phyloP scores from a whole-genome alignment of 148 eudicot genomes.

The Rhododendron ferrugineum region DNA sequence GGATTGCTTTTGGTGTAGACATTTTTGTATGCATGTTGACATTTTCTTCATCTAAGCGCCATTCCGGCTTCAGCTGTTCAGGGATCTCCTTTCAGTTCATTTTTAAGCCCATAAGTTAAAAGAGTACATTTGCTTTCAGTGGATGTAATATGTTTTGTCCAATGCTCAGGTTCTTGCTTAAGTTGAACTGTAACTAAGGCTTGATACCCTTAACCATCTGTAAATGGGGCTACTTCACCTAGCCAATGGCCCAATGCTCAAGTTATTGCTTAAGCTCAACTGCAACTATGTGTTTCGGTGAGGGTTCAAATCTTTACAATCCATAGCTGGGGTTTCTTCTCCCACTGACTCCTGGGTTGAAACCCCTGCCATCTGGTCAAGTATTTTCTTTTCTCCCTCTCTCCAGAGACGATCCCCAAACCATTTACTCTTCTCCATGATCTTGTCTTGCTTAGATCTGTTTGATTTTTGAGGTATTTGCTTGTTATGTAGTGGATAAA shows the following conservation, averaged over 20 bases:
- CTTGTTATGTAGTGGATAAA: not conserved
- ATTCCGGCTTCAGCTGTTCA: not conserved
- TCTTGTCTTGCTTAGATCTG: not conserved
- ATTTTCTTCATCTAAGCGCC: not conserved
- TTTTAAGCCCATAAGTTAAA: not conserved
- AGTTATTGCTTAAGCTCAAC: not conserved
- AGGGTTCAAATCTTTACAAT: not conserved
- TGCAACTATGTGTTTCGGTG: not conserved
- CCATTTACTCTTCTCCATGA: not conserved
- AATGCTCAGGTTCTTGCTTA: not conserved
- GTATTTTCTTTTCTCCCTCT: not conserved
- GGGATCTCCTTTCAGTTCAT: not conserved
- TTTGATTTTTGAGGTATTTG: not conserved
- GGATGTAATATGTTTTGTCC: not conserved
- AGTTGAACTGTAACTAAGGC: not conserved
- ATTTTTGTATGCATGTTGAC: not conserved
- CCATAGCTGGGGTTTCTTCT: not conserved
- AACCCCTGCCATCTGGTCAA: not conserved
- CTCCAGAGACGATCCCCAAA: not conserved
- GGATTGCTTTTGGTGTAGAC: not conserved
- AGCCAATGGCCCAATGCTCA: not conserved
- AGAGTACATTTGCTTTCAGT: not conserved
- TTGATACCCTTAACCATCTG: not conserved
- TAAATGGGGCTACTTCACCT: not conserved
- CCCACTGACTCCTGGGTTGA: not conserved